phyloP scores from a whole-genome alignment of 169 alveolate genomes.

The Cryptosporidium parvum region DNA sequence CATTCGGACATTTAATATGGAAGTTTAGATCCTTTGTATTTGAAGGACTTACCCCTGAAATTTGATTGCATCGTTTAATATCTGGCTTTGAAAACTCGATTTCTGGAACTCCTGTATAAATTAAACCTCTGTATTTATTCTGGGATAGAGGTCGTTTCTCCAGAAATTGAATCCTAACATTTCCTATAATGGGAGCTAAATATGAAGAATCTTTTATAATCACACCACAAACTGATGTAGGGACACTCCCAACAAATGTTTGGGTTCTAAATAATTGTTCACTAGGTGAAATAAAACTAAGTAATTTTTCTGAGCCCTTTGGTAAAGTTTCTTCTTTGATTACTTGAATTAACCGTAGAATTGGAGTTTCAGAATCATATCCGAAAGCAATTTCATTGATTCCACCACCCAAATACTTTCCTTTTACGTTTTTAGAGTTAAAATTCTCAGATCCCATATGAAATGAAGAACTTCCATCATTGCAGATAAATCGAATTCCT shows the following conservation, averaged over 20 bases:
- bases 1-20: constrained; percentile 45
- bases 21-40: constrained; percentile 22
- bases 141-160: constrained; percentile 36
- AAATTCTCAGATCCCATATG: constrained; percentile 44
- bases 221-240: constrained; percentile 55
- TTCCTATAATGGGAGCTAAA: constrained; percentile 50
- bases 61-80: background rate
- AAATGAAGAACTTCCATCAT: constrained; percentile 20
- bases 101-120: constrained; percentile 53
- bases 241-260: constrained; percentile 52
- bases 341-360: constrained; percentile 33
- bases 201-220: constrained; percentile 24
- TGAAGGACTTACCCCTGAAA: constrained; percentile 49
- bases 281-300: constrained; percentile 33
- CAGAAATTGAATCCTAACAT: constrained; percentile 26
- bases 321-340: constrained; percentile 57
- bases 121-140: constrained; percentile 24
- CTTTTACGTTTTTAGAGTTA: background rate
- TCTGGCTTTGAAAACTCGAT: constrained; percentile 17
- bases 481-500: constrained; percentile 50
- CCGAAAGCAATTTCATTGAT: constrained; percentile 73
- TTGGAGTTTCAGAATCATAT: constrained; percentile 47
- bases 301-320: constrained; percentile 26
- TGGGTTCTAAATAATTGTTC: constrained; percentile 34
- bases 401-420: constrained; percentile 28